Evolutionary conservation across 23 red algal species (phyloP), one percentile per base, ranked within the genome.

Genomic region (Gracilaria caudata): DNA sequence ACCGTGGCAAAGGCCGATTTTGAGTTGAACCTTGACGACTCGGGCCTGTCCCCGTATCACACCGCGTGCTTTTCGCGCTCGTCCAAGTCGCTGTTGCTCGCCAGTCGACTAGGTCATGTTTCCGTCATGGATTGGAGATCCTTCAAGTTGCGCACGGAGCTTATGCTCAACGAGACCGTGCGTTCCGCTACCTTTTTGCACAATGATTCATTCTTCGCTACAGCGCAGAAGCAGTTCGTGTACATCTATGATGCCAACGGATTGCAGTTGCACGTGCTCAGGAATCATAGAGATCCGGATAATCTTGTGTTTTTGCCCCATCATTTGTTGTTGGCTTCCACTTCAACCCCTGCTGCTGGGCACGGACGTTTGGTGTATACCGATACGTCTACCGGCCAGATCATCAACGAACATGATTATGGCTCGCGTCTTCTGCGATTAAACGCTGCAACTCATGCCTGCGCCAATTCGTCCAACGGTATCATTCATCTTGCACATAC

Each of bases 181-280:
- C 92, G 97, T 10, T 82, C 92, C 63, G 90, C 73, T 10, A 70
- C 72, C 0, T 95, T 95, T 41, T 57, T 99, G 60, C 97, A 99
- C 56, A 68, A 66, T 35, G 93, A 99, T 51, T 61, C 81, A 0
- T 89, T 79, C 58, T 99, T 99, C 77, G 97, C 97, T 1, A 25
- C 88, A 25, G 93, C 97, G n/a, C 87, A 93, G 44, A 59, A 80
- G 33, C 87, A 94, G 33, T 86, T 88, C 56, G 94, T 68, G 0
- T 90, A 87, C 64, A 88, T 99, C 36, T 95, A 99, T 79, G 97
- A 99, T 78, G 28, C 91, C 19, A 51, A 63, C 9, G 97, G 97
- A 10, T 77, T 73, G 37, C 88, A 99, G 85, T 26, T 99, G 17
- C 97, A 99, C 57, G 79, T 86, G 47, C 26, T 99, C 63, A 78